phyloP scores from a whole-genome alignment of 495 filamentous ascomycete genomes.

The Massariosphaeria phaeospora region DNA sequence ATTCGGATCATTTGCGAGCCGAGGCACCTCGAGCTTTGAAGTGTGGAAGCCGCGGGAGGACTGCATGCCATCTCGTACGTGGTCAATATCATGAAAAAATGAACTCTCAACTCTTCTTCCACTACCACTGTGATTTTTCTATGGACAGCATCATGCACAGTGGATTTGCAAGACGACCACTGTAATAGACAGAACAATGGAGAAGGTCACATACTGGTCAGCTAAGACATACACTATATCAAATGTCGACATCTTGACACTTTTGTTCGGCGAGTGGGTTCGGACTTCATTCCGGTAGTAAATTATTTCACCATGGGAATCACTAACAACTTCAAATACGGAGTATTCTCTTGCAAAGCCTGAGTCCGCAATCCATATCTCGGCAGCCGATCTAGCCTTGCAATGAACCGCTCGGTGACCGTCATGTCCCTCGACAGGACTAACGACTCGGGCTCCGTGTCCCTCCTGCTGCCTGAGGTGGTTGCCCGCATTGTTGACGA shows the following conservation, averaged over 20 bases:
- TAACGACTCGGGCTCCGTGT: constrained; percentile 30
- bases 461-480: constrained; percentile 31
- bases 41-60: too few relatives aligned
- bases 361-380: constrained; percentile 39
- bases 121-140: too few relatives aligned
- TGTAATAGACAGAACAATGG: constrained; percentile 22
- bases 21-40: too few relatives aligned
- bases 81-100: too few relatives aligned
- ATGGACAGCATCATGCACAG: too few relatives aligned
- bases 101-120: too few relatives aligned
- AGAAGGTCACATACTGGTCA: constrained; percentile 24
- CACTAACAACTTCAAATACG: constrained; percentile 2
- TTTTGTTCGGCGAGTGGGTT: constrained; percentile 25
- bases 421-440: constrained; percentile 23
- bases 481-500: constrained; percentile 30
- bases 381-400: constrained; percentile 47
- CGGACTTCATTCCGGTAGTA: not conserved
- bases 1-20: too few relatives aligned
- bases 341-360: constrained; percentile 29
- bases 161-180: constrained; percentile 17
- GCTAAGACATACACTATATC: constrained; percentile 25
- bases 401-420: constrained; percentile 34
- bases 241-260: constrained; percentile 28
- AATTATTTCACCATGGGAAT: not conserved
- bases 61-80: too few relatives aligned